Evolutionary conservation across 1,139 yeast genomes (phyloP).

Genomic region (Nakaseomyces bracarensis): DNA sequence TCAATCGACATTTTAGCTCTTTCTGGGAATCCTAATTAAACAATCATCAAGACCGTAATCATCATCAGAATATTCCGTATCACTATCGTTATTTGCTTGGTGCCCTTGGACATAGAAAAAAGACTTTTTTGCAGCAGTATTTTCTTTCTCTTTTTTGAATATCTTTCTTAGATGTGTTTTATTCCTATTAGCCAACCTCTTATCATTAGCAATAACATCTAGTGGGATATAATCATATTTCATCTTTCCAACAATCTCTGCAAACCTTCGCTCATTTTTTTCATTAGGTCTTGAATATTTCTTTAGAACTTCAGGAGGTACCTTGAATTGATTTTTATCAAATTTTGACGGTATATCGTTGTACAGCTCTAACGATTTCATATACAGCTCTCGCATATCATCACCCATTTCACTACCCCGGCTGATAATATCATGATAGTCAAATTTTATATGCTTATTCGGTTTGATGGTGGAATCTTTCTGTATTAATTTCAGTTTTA

Average conservation of each 20-base stretch:
- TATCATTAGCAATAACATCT: constrained; percentile 17
- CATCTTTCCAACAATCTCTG: constrained; percentile 10
- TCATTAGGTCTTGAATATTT: constrained; percentile 15
- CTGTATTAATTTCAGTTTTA: constrained; percentile 12
- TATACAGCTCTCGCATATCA: constrained; percentile 25
- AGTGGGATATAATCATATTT: constrained; percentile 16
- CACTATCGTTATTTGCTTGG: constrained; percentile 9
- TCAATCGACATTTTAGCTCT: constrained; percentile 6
- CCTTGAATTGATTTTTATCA: constrained; percentile 19
- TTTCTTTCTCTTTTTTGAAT: constrained; percentile 15
- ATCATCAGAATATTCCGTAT: constrained; percentile 7
- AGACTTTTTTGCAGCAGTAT: constrained; percentile 20
- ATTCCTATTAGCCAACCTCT: constrained; percentile 17
- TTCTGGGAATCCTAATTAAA: constrained; percentile 13
- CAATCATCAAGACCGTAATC: constrained; percentile 13
- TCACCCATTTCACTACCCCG: constrained; percentile 29
- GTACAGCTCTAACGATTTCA: constrained; percentile 28
- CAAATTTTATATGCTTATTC: constrained; percentile 18
- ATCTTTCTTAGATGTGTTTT: constrained; percentile 15
- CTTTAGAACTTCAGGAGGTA: constrained; percentile 20
- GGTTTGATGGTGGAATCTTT: constrained; percentile 13
- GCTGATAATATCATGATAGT: constrained; percentile 26
- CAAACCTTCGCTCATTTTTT: constrained; percentile 2
- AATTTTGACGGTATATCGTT: constrained; percentile 26
- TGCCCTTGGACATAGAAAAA: constrained; percentile 20